These are phyloP conservation scores for Phlyctochytrium planicorne DNA, from an alignment of 192 early-diverging fungal species.

Conservation along the genomic window DNA sequence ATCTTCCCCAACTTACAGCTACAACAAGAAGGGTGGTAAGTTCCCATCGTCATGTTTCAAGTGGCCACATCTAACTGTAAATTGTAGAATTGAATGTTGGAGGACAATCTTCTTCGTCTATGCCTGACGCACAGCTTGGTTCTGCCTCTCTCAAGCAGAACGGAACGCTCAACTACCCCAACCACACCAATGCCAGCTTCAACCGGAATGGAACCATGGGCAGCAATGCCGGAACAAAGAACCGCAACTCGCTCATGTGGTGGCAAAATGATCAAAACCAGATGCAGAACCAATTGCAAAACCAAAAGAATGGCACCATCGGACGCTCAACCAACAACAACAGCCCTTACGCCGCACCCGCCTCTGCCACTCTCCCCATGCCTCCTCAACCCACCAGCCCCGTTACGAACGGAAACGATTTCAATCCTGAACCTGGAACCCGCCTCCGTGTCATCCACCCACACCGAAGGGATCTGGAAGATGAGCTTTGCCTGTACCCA, in stretches of 20 bases:
- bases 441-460: constrained; percentile 24
- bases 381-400: too few species aligned
- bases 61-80: too few species aligned
- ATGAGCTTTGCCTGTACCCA: constrained; percentile 28
- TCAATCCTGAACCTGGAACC: constrained; percentile 17
- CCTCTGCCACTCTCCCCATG: neutral
- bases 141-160: too few species aligned
- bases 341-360: neutral
- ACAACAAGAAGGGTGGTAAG: neutral
- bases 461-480: constrained; percentile 25
- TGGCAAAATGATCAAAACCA: neutral
- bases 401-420: too few species aligned
- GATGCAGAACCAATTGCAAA: neutral
- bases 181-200: neutral
- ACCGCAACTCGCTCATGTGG: constrained; percentile 2
- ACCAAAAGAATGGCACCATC: neutral
- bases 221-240: neutral
- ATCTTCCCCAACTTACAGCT: neutral
- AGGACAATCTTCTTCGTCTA: too few species aligned
- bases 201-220: too few species aligned
- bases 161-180: neutral
- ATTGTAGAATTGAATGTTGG: too few species aligned
- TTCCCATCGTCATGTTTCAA: too few species aligned
- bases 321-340: neutral
- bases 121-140: too few species aligned